phyloP scores from a whole-genome alignment of 768 basidiomycete genomes.

The Zangia roseola region DNA sequence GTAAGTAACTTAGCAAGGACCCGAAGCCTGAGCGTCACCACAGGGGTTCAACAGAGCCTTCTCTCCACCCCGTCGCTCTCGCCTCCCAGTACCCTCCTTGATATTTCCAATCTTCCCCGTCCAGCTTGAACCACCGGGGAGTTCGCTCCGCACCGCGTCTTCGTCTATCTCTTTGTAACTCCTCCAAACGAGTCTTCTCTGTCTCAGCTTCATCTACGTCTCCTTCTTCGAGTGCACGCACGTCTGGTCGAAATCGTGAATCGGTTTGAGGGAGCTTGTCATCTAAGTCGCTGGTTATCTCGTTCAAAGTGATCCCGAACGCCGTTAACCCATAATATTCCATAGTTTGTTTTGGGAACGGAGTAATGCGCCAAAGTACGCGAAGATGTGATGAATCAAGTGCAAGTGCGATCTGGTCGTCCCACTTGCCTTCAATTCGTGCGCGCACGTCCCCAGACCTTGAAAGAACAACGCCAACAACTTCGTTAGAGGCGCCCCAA shows the following conservation, averaged over 20 bases:
- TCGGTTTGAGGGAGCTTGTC: constrained; percentile 75
- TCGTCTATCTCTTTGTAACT: constrained; percentile 72
- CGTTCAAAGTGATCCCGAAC: constrained; percentile 79
- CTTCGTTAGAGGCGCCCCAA: constrained; percentile 75
- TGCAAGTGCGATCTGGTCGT: constrained; percentile 72
- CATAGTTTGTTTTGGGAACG: constrained; percentile 68
- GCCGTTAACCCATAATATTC: constrained; percentile 83
- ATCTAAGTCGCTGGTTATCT: constrained; percentile 65
- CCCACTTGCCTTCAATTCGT: constrained; percentile 87
- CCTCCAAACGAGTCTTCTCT: constrained; percentile 72
- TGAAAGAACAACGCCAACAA: constrained; percentile 59
- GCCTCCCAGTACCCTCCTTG: constrained; percentile 83
- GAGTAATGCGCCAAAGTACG: constrained; percentile 73
- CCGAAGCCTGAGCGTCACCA: constrained; percentile 63
- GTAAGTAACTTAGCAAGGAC: no score
- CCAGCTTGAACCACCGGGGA: constrained; percentile 76
- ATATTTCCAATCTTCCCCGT: constrained; percentile 73
- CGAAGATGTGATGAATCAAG: constrained; percentile 67
- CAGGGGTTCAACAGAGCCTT: constrained; percentile 44
- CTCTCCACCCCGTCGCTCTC: constrained; percentile 63
- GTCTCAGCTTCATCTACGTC: constrained; percentile 66
- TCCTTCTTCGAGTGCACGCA: constrained; percentile 80
- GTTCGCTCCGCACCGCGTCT: constrained; percentile 53
- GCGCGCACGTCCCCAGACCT: constrained; percentile 52
- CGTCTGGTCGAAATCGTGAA: constrained; percentile 78